Conservation (phyloP, 192 early-diverging fungal species). For the Globomyces pollinis-pini region DNA sequence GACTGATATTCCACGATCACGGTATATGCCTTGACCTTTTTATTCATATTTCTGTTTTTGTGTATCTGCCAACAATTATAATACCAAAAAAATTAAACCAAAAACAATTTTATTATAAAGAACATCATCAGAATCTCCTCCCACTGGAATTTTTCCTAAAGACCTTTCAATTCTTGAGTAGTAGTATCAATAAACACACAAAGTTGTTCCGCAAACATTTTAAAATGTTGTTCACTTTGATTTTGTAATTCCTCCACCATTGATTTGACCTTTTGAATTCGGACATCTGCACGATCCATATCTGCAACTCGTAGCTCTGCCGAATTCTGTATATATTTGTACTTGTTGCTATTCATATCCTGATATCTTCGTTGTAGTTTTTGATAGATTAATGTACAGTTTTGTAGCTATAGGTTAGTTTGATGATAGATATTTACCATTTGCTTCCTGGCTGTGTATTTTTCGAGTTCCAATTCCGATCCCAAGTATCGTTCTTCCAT, state of each 20-base stretch:
- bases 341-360: conserved; percentile 38
- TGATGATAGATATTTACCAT: conserved; percentile 11
- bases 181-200: conserved; percentile 1
- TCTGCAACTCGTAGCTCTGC: conserved; percentile 23
- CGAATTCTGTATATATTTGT: conserved; percentile 30
- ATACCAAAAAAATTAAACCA: no score
- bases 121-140: no score
- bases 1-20: background rate
- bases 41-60: no score
- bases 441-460: conserved; percentile 6
- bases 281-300: conserved; percentile 19
- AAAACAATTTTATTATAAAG: no score
- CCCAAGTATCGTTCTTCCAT: background rate
- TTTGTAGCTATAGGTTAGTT: conserved; percentile 15
- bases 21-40: background rate
- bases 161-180: background rate
- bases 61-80: no score
- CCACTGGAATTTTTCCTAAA: background rate
- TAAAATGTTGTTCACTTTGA: background rate
- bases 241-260: conserved; percentile 31
- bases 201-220: background rate
- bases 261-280: conserved; percentile 27
- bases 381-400: conserved; percentile 36
- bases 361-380: conserved; percentile 37
- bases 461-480: conserved; percentile 11